Percentiles rank a stretch among this genome's conserved stretches.
Conservation (phyloP, 108 stramenopile genomes). For the Nannochloropsis gaditana region DNA sequence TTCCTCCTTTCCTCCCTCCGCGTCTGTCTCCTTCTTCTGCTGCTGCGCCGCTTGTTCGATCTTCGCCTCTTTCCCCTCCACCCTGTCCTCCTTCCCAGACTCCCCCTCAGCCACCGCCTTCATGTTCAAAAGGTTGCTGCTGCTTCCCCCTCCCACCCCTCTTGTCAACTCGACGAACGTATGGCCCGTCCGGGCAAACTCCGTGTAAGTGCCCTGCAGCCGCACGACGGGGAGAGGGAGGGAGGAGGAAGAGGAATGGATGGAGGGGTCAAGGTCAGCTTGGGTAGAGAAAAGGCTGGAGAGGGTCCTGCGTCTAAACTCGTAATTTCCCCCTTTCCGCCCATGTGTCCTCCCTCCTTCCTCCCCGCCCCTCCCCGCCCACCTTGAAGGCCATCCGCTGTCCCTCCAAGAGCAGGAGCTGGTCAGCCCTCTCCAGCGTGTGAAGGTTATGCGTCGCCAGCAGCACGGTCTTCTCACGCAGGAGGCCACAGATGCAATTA, state of each 20-base stretch:
- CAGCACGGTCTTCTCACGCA: slow-evolving; percentile 61
- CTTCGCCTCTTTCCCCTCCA: neutral
- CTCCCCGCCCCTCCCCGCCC: neutral
- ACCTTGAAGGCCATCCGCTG: neutral
- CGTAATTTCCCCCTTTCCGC: neutral
- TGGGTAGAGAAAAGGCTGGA: neutral
- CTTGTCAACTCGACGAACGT: slow-evolving; percentile 26
- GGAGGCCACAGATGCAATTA: slow-evolving; percentile 70
- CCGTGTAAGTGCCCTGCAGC: slow-evolving; percentile 61
- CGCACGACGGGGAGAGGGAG: neutral
- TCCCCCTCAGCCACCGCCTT: neutral
- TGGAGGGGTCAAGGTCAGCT: neutral
- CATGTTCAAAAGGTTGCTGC: neutral
- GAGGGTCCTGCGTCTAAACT: neutral
- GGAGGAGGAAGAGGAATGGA: neutral
- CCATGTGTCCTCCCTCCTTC: neutral
- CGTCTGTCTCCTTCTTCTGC: neutral
- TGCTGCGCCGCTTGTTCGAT: neutral
- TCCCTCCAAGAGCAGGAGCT: slow-evolving; percentile 19
- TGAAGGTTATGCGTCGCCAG: slow-evolving; percentile 73
- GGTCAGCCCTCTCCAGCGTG: slow-evolving; percentile 20
- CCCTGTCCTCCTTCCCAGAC: neutral
- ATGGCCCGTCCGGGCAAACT: slow-evolving; percentile 53
- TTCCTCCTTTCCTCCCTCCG: neutral
- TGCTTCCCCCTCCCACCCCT: slow-evolving; percentile 25